Base-by-base conservation (phyloP, 768 basidiomycete genomes). In the Sporobolomyces phaffii region DNA sequence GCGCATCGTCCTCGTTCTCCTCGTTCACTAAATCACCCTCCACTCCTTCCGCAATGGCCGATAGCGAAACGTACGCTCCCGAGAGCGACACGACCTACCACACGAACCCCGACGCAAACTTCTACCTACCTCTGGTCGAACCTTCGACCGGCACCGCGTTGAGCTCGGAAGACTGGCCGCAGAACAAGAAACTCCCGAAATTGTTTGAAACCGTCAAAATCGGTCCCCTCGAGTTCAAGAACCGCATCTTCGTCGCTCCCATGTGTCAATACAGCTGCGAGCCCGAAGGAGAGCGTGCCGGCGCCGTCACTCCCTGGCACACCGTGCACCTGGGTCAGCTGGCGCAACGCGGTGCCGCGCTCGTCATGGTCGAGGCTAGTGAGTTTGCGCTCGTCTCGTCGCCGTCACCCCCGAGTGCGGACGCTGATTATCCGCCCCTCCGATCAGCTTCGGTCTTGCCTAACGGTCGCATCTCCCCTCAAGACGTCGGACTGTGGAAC, bases 261-360 rank as follows among this genome's bases (percentile, higher is more conserved):
- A 90, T 90, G 89, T 90, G 89, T 76, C 85, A 87, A 77, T 91
- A 91, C 78, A 87, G 85, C 63, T 81, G 85, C 13, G 83, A 87
- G 49, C 78, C 85, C 57, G 89, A 89, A 0, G 84, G 60, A 4
- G n/a, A 33, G 11, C 24, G 58, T 2, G 22, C 18, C 1, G 65
- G 87, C 72, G 84, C 43, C n/a, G 41, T 85, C 5, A 89, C 89
- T 1, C 87, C 90, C 68, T 90, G 86, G 85, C 90, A 91, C 76
- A 77, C 90, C 6, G 87, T 89, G 22, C 88, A 91, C 74, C 81
- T 88, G 26, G 72, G 73, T 15, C 82, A 82, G 1, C 83, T 85
- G 71, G 88, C 88, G 14, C 82, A 85, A 14, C 82, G 89, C 47
- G 89, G 90, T 14, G 84, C 83, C 3, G 87, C 85, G 1, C 83